phyloP scores from a whole-genome alignment of 441 rosid genomes.

The Populus hybrid region DNA sequence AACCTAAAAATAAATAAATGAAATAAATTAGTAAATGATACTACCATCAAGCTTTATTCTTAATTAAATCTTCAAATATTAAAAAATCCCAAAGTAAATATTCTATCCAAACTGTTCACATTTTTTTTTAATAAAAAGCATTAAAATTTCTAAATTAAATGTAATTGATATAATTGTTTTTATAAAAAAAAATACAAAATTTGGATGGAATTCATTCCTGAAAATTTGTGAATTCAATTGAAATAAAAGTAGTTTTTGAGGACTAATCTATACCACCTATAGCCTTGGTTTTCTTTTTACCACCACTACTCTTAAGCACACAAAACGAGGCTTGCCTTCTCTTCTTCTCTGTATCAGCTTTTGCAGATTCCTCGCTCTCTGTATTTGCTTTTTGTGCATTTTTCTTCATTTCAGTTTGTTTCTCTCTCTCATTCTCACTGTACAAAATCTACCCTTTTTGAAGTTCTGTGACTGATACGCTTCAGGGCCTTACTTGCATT shows the following conservation, averaged over 20 bases:
- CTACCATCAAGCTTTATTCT: no score
- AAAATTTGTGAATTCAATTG: neutral
- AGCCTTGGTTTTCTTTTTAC: neutral
- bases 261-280: neutral
- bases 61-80: no score
- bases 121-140: no score
- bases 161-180: no score
- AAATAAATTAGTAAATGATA: no score
- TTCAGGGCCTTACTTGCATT: slow-evolving; percentile 1
- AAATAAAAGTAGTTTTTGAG: neutral
- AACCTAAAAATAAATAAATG: no score
- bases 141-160: no score
- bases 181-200: no score
- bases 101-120: no score
- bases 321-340: slow-evolving; percentile 21
- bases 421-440: neutral
- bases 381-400: slow-evolving; percentile 5
- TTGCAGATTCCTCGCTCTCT: slow-evolving; percentile 22
- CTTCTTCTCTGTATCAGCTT: slow-evolving; percentile 3
- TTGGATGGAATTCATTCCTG: neutral
- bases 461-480: neutral
- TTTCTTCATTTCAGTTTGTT: neutral
- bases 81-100: no score
- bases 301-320: slow-evolving; percentile 1
- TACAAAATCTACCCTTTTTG: slow-evolving; percentile 11